Evolutionary conservation across 345 rosid species (phyloP), one percentile per base, ranked within the genome.

Genomic region (Excoecaria agallocha): DNA sequence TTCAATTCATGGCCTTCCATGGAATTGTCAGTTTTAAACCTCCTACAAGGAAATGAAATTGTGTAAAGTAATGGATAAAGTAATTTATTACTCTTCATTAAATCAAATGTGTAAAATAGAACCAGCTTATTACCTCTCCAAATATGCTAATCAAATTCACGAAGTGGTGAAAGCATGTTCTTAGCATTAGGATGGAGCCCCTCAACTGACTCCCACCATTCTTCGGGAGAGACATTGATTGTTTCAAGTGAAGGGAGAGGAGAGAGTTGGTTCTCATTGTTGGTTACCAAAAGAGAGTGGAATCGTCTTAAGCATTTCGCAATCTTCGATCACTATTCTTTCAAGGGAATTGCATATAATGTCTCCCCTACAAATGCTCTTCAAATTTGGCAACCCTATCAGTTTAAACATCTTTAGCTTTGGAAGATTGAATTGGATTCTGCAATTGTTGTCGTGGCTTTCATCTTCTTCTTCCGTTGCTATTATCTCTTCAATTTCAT

Each of bases 181-280:
- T 52, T 52, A 3, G 57, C 22, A 6, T 17, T 52, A 52, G n/a
- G n/a, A 76, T 55, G 67, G 10, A 58, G 71, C 79, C 67, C 77
- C 66, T 81, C 71, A 54, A 71, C 13, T 3, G 62, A 70, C 25
- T 67, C 74, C 84, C 72, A 61, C 57, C 79, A 25, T 7, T 63
- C 46, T 45, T 5, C 9, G 30, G 61, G 19, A 12, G 6, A 8
- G 11, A 3, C 17, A 0, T 1, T 0, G 60, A 79, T 64, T 45
- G 0, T 11, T 9, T 15, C 17, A 20, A 74, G 78, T 20, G 0
- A 45, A 8, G 45, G 56, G 20, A 43, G 65, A 62, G 79, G 51
- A 55, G 55, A 50, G 12, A 12, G 55, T 50, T 52, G 19, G 57
- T 6, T 1, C 16, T 3, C 12, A 51, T 51, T 51, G 1, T 52